Conservation (phyloP, 2,329 filamentous ascomycete species). For the Claviceps digitariae region DNA sequence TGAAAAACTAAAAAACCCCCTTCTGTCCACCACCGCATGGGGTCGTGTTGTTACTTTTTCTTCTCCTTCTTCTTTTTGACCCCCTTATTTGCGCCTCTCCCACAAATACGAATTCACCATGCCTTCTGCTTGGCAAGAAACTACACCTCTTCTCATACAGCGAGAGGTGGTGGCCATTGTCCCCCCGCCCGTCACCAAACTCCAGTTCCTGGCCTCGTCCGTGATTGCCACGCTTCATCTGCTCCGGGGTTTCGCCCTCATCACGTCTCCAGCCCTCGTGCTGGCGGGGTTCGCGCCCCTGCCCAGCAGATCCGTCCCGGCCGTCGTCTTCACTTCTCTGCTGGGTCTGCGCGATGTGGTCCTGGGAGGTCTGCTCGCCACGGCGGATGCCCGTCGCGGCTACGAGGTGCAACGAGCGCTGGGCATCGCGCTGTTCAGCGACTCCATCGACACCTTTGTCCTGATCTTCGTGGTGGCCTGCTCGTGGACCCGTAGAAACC, state of each 20-base stretch:
- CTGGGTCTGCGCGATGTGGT: conserved; percentile 20
- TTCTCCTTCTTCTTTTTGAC: neutral
- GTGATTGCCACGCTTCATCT: conserved; percentile 15
- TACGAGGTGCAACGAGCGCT: conserved; percentile 18
- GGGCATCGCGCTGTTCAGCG: conserved; percentile 17
- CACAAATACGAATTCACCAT: neutral
- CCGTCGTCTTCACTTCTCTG: conserved; percentile 17
- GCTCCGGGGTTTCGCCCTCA: conserved; percentile 15
- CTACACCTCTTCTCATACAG: conserved; percentile 5
- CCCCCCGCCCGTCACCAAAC: conserved; percentile 6
- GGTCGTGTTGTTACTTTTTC: too few relatives aligned
- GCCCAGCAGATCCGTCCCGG: conserved; percentile 11
- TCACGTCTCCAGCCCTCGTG: conserved; percentile 16
- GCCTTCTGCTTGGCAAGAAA: neutral
- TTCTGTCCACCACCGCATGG: too few relatives aligned
- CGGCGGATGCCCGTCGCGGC: conserved; percentile 10
- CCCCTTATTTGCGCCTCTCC: neutral
- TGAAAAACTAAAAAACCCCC: too few relatives aligned
- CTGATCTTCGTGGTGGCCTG: conserved; percentile 21
- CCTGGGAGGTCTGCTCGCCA: conserved; percentile 16
- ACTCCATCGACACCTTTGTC: conserved; percentile 21
- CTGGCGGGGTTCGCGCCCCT: conserved; percentile 14
- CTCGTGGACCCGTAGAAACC: conserved; percentile 16
- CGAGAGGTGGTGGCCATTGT: neutral
- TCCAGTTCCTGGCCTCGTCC: conserved; percentile 13